These are phyloP conservation scores for Metschnikowia gelsemii DNA, from an alignment of 805 yeast species.

Conservation along the genomic window DNA sequence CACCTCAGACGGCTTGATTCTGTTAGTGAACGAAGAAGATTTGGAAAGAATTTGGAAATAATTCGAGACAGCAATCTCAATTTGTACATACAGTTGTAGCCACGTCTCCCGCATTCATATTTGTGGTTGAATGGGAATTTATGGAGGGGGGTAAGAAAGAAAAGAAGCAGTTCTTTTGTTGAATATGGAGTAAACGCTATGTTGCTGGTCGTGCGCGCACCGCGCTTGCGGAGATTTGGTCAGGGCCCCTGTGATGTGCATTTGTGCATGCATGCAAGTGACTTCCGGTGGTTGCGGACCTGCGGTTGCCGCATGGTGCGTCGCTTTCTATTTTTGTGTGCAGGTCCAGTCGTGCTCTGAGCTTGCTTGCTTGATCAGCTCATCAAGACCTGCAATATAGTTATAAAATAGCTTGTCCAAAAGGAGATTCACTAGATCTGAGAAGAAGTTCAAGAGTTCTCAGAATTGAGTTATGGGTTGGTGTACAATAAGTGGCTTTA, in stretches of 20 bases:
- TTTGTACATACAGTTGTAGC: conserved; percentile 20
- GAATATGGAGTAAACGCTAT: not conserved
- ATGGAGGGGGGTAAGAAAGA: not conserved
- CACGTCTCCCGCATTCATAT: conserved; percentile 13
- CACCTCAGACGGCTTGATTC: conserved; percentile 33
- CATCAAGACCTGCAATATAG: no score
- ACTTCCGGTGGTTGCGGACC: not conserved
- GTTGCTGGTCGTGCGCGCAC: conserved; percentile 7
- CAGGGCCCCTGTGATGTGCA: not conserved
- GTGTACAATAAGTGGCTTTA: no score
- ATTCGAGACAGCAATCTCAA: not conserved
- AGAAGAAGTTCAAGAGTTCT: no score
- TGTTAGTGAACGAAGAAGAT: conserved; percentile 2
- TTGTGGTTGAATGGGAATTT: not conserved
- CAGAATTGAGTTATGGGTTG: no score
- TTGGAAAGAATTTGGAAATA: conserved; percentile 15
- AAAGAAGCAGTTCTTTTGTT: no score
- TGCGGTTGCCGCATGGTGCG: no score
- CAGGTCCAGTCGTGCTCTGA: no score
- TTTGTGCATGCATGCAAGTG: not conserved
- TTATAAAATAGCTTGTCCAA: no score
- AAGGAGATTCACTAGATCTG: no score
- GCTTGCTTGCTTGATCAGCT: no score
- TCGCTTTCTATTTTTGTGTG: no score
- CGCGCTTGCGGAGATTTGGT: not conserved